These are phyloP conservation scores for Tricholoma sp. DNA, from an alignment of 768 basidiomycete genomes.

Conservation along the genomic window DNA sequence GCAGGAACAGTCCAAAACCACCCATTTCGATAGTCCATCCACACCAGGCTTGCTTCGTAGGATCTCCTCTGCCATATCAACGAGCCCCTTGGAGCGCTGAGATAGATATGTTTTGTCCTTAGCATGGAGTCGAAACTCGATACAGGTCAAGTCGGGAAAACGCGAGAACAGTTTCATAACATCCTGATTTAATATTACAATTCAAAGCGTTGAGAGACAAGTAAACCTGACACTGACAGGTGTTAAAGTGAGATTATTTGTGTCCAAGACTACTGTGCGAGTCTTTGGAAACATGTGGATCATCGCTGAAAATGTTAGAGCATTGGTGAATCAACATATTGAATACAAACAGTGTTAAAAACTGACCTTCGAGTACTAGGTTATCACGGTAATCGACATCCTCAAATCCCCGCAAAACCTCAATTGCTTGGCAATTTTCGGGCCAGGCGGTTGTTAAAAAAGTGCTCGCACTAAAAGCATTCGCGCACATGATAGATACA, in stretches of 20 bases:
- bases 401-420: constrained; percentile 1
- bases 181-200: background rate
- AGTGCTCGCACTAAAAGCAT: too few species aligned
- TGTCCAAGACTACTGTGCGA: background rate
- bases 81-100: background rate
- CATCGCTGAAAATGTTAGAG: background rate
- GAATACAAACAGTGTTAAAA: background rate
- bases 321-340: background rate
- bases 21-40: background rate
- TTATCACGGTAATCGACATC: background rate
- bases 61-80: background rate
- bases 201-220: background rate
- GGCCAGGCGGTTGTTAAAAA: too few species aligned
- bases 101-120: background rate
- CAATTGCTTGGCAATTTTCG: background rate
- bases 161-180: background rate
- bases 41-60: background rate
- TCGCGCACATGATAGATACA: background rate
- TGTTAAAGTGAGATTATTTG: background rate
- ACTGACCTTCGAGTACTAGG: background rate
- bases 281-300: background rate
- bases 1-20: background rate
- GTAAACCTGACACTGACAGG: background rate
- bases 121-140: background rate
- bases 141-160: background rate